Percentiles rank a stretch among this genome's conserved stretches.
Conservation (phyloP, 305 asterid species). For the Plantago rigida region DNA sequence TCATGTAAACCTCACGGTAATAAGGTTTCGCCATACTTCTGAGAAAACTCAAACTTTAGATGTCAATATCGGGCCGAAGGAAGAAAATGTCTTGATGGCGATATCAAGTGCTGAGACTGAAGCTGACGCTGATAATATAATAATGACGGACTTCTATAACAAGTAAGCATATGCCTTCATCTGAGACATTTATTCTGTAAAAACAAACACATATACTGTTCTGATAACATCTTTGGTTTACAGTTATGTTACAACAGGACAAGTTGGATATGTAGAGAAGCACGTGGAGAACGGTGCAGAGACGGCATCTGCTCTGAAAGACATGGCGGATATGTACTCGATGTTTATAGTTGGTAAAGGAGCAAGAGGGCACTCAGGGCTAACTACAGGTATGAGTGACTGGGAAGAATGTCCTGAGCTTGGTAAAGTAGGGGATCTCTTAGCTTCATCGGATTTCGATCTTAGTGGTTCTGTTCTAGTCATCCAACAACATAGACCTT, state of each 20-base stretch:
- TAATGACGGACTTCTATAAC: slow-evolving; percentile 63
- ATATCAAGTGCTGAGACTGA: slow-evolving; percentile 56
- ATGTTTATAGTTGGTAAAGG: slow-evolving; percentile 86
- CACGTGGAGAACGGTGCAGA: slow-evolving; percentile 68
- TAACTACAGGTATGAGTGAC: slow-evolving; percentile 83
- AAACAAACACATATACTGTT: neutral
- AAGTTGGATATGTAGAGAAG: slow-evolving; percentile 84
- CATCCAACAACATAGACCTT: slow-evolving; percentile 65
- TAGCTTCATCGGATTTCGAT: slow-evolving; percentile 90
- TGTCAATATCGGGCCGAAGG: slow-evolving; percentile 45
- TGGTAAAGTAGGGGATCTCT: slow-evolving; percentile 85
- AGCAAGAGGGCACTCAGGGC: slow-evolving; percentile 48
- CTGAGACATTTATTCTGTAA: neutral
- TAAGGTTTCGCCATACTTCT: slow-evolving; percentile 59
- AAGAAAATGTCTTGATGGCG: slow-evolving; percentile 59
- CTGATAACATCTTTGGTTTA: slow-evolving; percentile 4
- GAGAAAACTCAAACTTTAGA: slow-evolving; percentile 38
- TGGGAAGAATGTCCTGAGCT: slow-evolving; percentile 99
- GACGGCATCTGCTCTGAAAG: slow-evolving; percentile 66
- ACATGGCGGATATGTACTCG: slow-evolving; percentile 91
- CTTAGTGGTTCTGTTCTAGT: slow-evolving; percentile 81
- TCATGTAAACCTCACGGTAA: slow-evolving; percentile 69
- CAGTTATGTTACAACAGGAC: slow-evolving; percentile 85
- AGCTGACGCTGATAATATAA: slow-evolving; percentile 50
- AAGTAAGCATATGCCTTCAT: slow-evolving; percentile 38